Percentiles rank a stretch among this genome's conserved stretches.
Evolutionary conservation across 1,284 basidiomycete species (phyloP).

Genomic region (Ceratobasidium sp.): DNA sequence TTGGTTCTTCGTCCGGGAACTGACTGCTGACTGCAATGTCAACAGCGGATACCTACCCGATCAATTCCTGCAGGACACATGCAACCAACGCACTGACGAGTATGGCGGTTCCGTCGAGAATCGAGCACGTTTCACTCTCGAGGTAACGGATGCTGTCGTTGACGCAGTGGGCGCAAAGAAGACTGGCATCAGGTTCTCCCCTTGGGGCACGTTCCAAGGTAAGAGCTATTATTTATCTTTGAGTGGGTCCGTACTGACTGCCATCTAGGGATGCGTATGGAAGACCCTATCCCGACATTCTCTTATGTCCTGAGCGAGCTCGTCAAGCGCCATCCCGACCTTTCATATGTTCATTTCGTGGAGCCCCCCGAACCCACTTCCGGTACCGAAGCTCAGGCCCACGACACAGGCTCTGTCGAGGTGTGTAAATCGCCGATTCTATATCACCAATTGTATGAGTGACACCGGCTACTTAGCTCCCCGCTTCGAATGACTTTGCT

Average conservation of each 20-base stretch:
- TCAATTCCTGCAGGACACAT: conserved; percentile 57
- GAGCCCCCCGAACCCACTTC: conserved; percentile 49
- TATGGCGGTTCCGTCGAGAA: conserved; percentile 61
- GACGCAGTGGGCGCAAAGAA: conserved; percentile 56
- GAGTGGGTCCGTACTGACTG: not conserved
- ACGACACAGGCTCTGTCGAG: conserved; percentile 53
- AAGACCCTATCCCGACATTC: conserved; percentile 41
- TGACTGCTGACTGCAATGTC: not conserved
- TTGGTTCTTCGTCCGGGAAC: not conserved
- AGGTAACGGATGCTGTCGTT: conserved; percentile 55
- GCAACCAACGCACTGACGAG: conserved; percentile 59
- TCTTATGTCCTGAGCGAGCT: conserved; percentile 28
- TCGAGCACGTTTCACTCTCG: conserved; percentile 56
- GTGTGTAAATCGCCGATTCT: conserved; percentile 51
- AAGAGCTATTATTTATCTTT: not conserved
- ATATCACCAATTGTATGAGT: conserved; percentile 32
- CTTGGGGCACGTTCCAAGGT: conserved; percentile 53
- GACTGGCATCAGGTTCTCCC: conserved; percentile 56
- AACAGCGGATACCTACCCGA: conserved; percentile 54
- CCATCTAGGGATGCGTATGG: conserved; percentile 34
- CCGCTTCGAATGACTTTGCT: conserved; percentile 17
- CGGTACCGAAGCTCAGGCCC: conserved; percentile 47
- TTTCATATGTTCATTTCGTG: conserved; percentile 19
- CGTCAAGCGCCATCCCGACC: conserved; percentile 5
- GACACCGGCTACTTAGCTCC: conserved; percentile 43